Conservation (phyloP, 2,329 filamentous ascomycete genomes). For the Talaromyces sp. region DNA sequence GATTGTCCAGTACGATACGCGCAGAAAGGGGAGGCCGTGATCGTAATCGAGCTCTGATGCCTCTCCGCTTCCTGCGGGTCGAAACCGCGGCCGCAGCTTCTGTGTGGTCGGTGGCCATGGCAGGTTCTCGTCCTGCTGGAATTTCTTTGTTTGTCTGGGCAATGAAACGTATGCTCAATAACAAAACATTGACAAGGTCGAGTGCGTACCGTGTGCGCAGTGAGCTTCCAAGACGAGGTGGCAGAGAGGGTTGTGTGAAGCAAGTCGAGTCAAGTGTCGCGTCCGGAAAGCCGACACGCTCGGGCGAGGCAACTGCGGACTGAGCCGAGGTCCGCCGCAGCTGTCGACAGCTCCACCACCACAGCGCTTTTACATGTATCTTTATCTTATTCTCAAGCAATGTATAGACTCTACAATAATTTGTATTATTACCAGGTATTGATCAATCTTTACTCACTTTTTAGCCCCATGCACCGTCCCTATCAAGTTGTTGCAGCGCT, state of each 20-base stretch:
- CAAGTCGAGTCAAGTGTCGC: not conserved
- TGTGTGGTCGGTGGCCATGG: slow-evolving; percentile 4
- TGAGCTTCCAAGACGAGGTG: not conserved
- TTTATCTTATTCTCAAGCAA: not conserved
- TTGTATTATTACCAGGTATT: not conserved
- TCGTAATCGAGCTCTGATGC: slow-evolving; percentile 35
- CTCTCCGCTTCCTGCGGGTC: slow-evolving; percentile 43
- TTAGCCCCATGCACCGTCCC: not conserved
- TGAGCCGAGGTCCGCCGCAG: not conserved
- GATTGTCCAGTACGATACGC: slow-evolving; percentile 76
- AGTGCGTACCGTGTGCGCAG: not conserved
- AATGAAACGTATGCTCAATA: not conserved
- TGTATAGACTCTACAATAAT: not conserved
- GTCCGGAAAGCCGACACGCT: not conserved
- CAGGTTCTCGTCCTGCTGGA: not conserved
- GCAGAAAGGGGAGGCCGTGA: slow-evolving; percentile 72
- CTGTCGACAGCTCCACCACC: not conserved
- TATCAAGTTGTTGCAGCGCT: not conserved
- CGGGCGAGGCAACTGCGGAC: not conserved
- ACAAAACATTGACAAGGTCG: not conserved
- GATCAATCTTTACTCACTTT: not conserved
- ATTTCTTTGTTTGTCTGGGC: not conserved
- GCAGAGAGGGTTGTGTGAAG: not conserved
- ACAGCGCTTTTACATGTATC: not conserved
- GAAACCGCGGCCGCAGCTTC: slow-evolving; percentile 3